Conservation (phyloP, 352 stramenopile genomes). For the Phytophthora pluvialis region DNA sequence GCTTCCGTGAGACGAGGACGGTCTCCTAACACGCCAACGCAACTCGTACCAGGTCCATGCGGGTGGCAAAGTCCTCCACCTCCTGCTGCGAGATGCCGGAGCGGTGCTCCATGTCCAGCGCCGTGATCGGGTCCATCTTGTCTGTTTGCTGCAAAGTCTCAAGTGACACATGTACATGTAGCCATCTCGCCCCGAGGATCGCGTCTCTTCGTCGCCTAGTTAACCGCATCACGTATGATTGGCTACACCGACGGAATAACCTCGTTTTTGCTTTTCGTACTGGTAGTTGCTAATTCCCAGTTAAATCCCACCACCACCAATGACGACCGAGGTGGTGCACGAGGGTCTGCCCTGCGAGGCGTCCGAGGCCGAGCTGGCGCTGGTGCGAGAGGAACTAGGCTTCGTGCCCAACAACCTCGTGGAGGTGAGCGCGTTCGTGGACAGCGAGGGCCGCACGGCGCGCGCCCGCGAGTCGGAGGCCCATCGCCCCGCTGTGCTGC, state of each 20-base stretch:
- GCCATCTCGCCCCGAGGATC: conserved; percentile 18
- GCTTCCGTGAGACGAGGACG: conserved; percentile 1
- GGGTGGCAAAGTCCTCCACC: conserved; percentile 68
- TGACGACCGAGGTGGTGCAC: conserved; percentile 27
- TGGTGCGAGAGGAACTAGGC: conserved; percentile 53
- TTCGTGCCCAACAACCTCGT: conserved; percentile 66
- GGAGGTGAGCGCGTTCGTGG: conserved; percentile 43
- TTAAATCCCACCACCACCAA: conserved; percentile 6
- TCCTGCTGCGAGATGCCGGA: conserved; percentile 69
- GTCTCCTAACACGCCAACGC: background rate
- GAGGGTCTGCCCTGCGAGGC: conserved; percentile 53
- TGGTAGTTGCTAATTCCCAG: background rate
- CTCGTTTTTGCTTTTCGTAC: no score
- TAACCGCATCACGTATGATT: background rate
- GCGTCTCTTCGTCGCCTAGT: conserved; percentile 19
- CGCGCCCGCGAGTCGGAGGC: conserved; percentile 1
- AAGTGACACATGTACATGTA: conserved; percentile 10
- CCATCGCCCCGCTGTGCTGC: conserved; percentile 42
- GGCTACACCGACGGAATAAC: background rate
- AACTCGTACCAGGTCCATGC: conserved; percentile 70
- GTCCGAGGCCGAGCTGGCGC: conserved; percentile 29
- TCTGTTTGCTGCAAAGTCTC: background rate
- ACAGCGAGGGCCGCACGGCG: conserved; percentile 21
- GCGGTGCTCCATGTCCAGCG: conserved; percentile 78
- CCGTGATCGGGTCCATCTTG: conserved; percentile 59